phyloP scores from a whole-genome alignment of 78 protist genomes.

The Protostelium mycophagum region DNA sequence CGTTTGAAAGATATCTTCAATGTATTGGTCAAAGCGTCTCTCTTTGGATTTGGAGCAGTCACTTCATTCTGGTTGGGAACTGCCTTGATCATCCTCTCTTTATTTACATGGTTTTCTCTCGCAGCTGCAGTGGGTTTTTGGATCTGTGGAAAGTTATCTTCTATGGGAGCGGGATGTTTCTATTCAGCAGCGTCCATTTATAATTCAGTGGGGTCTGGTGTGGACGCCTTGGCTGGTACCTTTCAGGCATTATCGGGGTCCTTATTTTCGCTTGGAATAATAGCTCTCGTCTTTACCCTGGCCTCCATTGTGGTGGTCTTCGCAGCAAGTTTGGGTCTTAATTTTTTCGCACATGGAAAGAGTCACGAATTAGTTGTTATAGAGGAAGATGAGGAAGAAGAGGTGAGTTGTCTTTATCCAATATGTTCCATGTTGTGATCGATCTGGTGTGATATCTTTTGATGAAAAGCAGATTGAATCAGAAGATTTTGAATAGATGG shows the following conservation, averaged over 20 bases:
- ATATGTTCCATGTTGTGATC: too few relatives aligned
- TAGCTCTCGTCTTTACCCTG: not conserved
- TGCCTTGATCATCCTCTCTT: not conserved
- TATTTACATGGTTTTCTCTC: not conserved
- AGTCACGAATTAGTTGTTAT: not conserved
- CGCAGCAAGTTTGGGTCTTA: not conserved
- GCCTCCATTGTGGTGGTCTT: not conserved
- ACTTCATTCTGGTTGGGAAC: not conserved
- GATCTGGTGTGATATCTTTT: too few relatives aligned
- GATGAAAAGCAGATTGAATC: too few relatives aligned
- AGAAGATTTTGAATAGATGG: too few relatives aligned
- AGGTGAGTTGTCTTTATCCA: too few relatives aligned
- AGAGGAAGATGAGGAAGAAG: too few relatives aligned
- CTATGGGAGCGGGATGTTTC: not conserved
- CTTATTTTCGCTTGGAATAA: not conserved
- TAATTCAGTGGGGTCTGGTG: not conserved
- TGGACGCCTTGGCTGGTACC: not conserved
- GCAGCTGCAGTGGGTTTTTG: not conserved
- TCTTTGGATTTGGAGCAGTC: not conserved
- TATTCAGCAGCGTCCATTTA: not conserved
- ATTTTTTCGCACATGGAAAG: not conserved
- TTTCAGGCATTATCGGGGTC: not conserved
- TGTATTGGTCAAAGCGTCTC: not conserved
- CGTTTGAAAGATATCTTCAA: not conserved
- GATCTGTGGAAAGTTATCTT: not conserved